phyloP scores from a whole-genome alignment of 2,329 filamentous ascomycete species.

The Bipolaris sorokiniana region DNA sequence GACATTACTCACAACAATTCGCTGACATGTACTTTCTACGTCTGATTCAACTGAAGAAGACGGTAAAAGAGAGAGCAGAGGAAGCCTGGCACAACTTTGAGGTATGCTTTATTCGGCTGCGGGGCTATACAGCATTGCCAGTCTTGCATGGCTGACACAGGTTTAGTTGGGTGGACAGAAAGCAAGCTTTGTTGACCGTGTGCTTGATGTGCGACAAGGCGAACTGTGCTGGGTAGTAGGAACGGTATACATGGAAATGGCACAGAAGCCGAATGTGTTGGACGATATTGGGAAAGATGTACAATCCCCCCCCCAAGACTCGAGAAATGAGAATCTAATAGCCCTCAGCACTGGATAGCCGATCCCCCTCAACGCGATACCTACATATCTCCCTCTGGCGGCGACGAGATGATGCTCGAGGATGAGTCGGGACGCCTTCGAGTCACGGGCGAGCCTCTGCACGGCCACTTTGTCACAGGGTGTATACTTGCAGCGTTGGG shows the following conservation, averaged over 20 bases:
- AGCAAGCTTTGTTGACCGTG: constrained; percentile 79
- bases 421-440: constrained; percentile 91
- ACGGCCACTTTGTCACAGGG: constrained; percentile 80
- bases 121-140: background rate
- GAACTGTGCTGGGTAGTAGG: constrained; percentile 94
- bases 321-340: constrained; percentile 10
- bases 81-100: constrained; percentile 78
- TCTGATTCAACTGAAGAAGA: constrained; percentile 83
- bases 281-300: constrained; percentile 95
- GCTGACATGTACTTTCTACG: constrained; percentile 97
- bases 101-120: constrained; percentile 47
- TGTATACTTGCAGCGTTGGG: constrained; percentile 94
- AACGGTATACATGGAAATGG: constrained; percentile 97
- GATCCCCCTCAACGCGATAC: constrained; percentile 78
- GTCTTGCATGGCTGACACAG: constrained; percentile 15
- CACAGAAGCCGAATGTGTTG: constrained; percentile 91
- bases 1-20: constrained; percentile 92
- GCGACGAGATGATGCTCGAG: constrained; percentile 82
- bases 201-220: constrained; percentile 93
- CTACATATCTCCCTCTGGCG: constrained; percentile 69
- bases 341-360: constrained; percentile 78
- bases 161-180: constrained; percentile 71
- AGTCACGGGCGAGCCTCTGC: constrained; percentile 73
- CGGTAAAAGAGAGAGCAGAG: constrained; percentile 74
- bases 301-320: constrained; percentile 12